These are phyloP conservation scores for Solanum virginianum DNA, from an alignment of 257 asterid genomes.

Conservation along the genomic window DNA sequence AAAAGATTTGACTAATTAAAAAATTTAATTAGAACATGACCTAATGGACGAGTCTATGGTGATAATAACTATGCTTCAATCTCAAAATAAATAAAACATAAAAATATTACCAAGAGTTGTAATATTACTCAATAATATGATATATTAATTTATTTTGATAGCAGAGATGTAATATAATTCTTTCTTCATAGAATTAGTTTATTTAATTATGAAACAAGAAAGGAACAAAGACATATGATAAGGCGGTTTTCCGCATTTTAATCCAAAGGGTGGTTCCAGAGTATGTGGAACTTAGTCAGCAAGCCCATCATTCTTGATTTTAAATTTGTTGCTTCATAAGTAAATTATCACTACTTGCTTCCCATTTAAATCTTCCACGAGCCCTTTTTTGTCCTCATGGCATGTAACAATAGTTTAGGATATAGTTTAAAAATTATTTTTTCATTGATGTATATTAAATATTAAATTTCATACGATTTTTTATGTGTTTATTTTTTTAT, in stretches of 20 bases:
- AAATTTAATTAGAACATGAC: neutral
- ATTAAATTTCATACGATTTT: no score
- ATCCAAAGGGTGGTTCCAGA: neutral
- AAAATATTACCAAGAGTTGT: no score
- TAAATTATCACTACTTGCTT: neutral
- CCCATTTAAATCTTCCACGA: neutral
- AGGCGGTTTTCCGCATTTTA: neutral
- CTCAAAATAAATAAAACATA: no score
- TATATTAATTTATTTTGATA: no score
- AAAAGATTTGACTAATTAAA: neutral
- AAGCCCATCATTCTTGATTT: neutral
- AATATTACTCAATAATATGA: no score
- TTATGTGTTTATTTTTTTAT: no score
- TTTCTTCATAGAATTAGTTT: neutral
- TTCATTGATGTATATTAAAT: no score
- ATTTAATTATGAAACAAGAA: neutral
- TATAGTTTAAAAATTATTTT: no score
- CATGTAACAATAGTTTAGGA: neutral
- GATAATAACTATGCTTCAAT: no score
- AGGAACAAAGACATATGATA: neutral
- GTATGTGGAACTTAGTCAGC: neutral
- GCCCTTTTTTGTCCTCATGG: neutral
- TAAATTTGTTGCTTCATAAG: neutral
- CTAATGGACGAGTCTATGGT: no score
- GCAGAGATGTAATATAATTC: no score